Conservation (phyloP, 306 rosid genomes). For the Medicago arabica region DNA sequence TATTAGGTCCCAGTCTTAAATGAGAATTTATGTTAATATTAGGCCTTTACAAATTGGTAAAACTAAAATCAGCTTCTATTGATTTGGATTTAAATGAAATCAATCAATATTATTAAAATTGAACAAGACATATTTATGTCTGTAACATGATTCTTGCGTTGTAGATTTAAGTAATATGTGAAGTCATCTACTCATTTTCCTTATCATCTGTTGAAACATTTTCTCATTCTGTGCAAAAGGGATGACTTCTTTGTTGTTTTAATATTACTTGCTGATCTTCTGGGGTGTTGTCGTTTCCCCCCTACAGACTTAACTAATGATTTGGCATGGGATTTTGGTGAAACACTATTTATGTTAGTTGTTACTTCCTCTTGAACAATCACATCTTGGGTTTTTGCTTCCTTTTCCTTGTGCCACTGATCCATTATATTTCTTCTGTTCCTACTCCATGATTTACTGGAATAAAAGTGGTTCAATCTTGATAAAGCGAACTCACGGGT, state of each 20-base stretch:
- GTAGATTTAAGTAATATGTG: constrained; percentile 14
- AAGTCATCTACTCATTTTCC: constrained; percentile 40
- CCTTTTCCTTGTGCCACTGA: constrained; percentile 23
- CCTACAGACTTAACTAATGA: constrained; percentile 22
- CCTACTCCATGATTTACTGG: constrained; percentile 35
- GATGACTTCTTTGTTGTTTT: constrained; percentile 34
- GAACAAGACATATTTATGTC: constrained; percentile 15
- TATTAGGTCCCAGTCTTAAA: constrained; percentile 25
- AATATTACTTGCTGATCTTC: constrained; percentile 40
- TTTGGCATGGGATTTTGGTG: constrained; percentile 33
- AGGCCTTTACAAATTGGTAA: constrained; percentile 12
- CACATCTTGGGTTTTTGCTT: constrained; percentile 19
- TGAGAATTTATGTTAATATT: constrained; percentile 14
- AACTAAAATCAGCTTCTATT: constrained; percentile 28
- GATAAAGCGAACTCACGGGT: constrained; percentile 46
- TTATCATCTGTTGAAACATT: constrained; percentile 37
- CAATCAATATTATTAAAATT: constrained; percentile 33
- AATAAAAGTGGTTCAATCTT: constrained; percentile 44
- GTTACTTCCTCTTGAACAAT: constrained; percentile 24
- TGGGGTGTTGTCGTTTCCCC: constrained; percentile 38
- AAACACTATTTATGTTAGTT: constrained; percentile 25
- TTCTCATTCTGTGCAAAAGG: constrained; percentile 40
- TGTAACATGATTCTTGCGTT: constrained; percentile 33
- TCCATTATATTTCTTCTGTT: constrained; percentile 35
- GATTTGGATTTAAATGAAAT: constrained; percentile 37